Evolutionary conservation across 371 early-diverging fungal genomes (phyloP).

Genomic region (Haplosporangium sp.): DNA sequence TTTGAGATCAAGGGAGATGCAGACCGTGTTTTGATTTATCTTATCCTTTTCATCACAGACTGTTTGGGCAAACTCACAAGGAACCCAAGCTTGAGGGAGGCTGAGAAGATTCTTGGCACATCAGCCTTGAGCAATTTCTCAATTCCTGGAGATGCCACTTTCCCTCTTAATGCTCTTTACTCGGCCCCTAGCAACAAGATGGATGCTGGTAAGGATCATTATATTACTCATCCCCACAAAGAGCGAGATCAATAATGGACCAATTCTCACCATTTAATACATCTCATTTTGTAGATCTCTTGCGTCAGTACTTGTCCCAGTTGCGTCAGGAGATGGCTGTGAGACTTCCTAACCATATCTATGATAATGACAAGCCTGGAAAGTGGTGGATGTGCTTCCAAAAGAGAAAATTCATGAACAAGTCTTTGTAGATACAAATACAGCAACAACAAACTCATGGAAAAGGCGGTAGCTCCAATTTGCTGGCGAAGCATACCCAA

Average conservation of each 20-base stretch:
- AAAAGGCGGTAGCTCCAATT: background rate
- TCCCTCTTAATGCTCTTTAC: slow-evolving; percentile 93
- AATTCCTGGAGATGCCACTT: slow-evolving; percentile 92
- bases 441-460: background rate
- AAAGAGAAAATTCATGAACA: slow-evolving; percentile 97
- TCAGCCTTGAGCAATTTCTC: slow-evolving; percentile 90
- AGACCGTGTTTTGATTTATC: slow-evolving; percentile 95
- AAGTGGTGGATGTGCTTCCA: slow-evolving; percentile 99
- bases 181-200: slow-evolving; percentile 76
- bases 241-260: background rate
- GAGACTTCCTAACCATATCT: slow-evolving; percentile 83
- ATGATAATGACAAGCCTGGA: slow-evolving; percentile 84
- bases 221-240: background rate
- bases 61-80: slow-evolving; percentile 81
- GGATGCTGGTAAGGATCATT: slow-evolving; percentile 75
- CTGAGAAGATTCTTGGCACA: slow-evolving; percentile 80
- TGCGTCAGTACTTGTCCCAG: slow-evolving; percentile 90
- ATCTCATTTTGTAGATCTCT: slow-evolving; percentile 66
- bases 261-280: background rate
- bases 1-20: slow-evolving; percentile 96
- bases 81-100: slow-evolving; percentile 73
- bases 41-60: slow-evolving; percentile 92
- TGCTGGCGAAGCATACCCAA: background rate
- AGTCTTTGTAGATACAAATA: slow-evolving; percentile 63
- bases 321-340: slow-evolving; percentile 89